A percentile compares a stretch with the other conserved stretches of the same genome.
Evolutionary conservation across 306 rosid genomes (phyloP).

Genomic region (Carpinus viminea): DNA sequence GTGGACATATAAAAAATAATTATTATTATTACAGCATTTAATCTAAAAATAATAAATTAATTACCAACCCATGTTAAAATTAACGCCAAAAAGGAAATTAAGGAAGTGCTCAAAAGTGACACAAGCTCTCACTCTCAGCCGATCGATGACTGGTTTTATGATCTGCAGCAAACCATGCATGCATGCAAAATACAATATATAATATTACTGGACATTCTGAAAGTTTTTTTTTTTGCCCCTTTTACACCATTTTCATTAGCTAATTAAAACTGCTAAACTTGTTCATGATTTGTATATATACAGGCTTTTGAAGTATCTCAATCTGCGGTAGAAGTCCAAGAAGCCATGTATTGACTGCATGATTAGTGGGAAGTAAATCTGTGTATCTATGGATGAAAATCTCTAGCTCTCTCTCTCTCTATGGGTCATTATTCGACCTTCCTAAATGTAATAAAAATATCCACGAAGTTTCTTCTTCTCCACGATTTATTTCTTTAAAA

Average conservation of each 20-base stretch:
- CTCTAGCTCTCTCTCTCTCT: neutral
- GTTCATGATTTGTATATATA: neutral
- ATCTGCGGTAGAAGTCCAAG: slow-evolving; percentile 19
- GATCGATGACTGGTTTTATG: too few species aligned
- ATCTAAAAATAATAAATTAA: too few species aligned
- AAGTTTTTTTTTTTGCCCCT: neutral
- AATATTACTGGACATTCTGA: too few species aligned
- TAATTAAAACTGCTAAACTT: neutral
- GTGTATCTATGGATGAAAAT: neutral
- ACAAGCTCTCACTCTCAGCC: too few species aligned
- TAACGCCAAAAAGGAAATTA: too few species aligned
- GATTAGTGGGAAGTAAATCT: neutral
- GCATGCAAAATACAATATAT: neutral
- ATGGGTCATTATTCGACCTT: neutral
- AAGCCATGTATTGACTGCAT: neutral
- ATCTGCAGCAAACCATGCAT: neutral
- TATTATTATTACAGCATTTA: too few species aligned
- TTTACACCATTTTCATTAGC: neutral
- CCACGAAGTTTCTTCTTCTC: neutral
- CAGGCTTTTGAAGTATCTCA: slow-evolving; percentile 30
- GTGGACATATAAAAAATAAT: too few species aligned
- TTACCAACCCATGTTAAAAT: too few species aligned
- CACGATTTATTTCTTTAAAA: neutral
- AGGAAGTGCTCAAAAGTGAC: too few species aligned
- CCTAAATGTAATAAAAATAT: neutral